A percentile compares a stretch with the other conserved stretches of the same genome.
These are phyloP conservation scores for Russula sp. DNA, from an alignment of 768 basidiomycete species.

Conservation along the genomic window DNA sequence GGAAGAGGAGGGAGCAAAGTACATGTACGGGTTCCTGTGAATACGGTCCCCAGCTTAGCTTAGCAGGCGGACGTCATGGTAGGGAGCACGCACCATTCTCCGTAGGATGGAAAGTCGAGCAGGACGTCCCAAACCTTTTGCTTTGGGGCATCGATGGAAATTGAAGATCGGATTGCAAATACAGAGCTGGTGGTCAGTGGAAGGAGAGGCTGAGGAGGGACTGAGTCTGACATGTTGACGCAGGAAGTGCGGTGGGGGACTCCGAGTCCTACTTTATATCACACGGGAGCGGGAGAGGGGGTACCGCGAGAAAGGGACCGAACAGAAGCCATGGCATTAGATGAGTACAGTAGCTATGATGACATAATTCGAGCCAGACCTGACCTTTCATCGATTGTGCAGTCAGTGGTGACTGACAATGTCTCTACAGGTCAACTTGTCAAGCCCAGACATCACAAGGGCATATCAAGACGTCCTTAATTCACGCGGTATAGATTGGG, in stretches of 20 bases:
- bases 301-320: background rate
- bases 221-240: background rate
- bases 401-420: constrained; percentile 33
- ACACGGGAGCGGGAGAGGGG: background rate
- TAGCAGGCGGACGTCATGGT: background rate
- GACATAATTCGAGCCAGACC: background rate
- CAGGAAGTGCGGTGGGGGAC: too few relatives aligned
- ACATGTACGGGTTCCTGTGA: constrained; percentile 15
- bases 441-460: constrained; percentile 60
- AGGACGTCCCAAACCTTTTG: constrained; percentile 12
- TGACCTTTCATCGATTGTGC: too few relatives aligned
- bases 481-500: constrained; percentile 66
- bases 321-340: too few relatives aligned
- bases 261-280: too few relatives aligned
- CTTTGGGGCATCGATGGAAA: constrained; percentile 7
- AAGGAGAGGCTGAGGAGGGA: background rate
- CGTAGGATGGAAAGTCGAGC: constrained; percentile 14
- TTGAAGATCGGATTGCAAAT: constrained; percentile 9
- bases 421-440: constrained; percentile 78
- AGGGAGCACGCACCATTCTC: constrained; percentile 6
- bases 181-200: background rate
- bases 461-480: constrained; percentile 75
- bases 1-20: background rate
- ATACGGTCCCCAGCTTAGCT: background rate
- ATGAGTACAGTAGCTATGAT: too few relatives aligned